Evolutionary conservation across 2,329 filamentous ascomycete genomes (phyloP), one percentile per base, ranked within the genome.

Genomic region (Stagonosporopsis vannaccii): DNA sequence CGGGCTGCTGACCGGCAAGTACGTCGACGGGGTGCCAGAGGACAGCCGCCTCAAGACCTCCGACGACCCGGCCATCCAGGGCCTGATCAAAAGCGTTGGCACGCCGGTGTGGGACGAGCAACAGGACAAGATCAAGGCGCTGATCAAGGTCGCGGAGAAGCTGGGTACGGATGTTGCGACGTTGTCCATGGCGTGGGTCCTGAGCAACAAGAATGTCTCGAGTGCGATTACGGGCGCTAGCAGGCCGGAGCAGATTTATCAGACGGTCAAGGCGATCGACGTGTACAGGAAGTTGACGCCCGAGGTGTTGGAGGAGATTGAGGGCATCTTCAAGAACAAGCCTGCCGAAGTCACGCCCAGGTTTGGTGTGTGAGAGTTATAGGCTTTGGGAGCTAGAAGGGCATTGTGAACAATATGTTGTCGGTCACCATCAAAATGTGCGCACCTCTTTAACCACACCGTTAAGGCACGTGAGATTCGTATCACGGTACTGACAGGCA

Each of bases 1-100:
- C 30, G 85, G 85, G 45, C 71, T 87, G 35, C 74, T 87, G 43
- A 86, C 82, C 6, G 85, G 85, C 65, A 87, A 87, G 76, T 87
- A 87, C 78, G 83, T 86, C 71, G 79, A 86, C 60, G 84, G 83
- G 41, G 82, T 86, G 42, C 84, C 84, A 8, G 79, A 82, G 63
- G 84, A 82, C 64, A 85, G 81, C 25, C 79, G 87, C 25, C 79
- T 88, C 55, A 81, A 82, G 12, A 80, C 81, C 64, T 81, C 81
- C 37, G 78, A 83, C 47, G 81, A 87, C 58, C 79, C 82, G 48
- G 88, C 83, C 69, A 80, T 87, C 63, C 76, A 80, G 56, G 43
- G 33, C 11, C 43, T 71, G 1, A 63, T 67, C 36, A 77, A 78
- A 62, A 75, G 66, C 4, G 75, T 79, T 54, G 80, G 77, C 6